These are phyloP conservation scores for Stramenopiles sp. DNA, from an alignment of 352 stramenopile genomes.

Conservation along the genomic window DNA sequence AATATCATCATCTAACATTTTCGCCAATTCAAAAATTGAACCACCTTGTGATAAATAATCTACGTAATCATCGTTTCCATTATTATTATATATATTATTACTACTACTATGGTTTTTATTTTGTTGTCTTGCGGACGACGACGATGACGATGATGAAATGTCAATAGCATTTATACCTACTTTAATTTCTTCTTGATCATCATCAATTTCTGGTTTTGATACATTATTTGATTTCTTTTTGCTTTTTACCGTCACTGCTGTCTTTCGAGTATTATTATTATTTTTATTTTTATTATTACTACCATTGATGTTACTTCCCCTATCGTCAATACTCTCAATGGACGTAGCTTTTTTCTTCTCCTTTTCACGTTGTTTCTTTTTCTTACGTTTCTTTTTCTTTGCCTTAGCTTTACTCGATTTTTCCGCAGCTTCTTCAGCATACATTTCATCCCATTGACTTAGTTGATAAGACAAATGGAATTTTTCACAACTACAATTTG, in stretches of 20 bases:
- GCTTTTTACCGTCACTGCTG: too few species aligned
- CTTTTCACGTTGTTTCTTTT: conserved; percentile 63
- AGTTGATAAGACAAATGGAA: conserved; percentile 94
- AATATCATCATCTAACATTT: neutral
- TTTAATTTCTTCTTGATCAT: neutral
- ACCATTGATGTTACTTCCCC: too few species aligned
- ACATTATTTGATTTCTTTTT: neutral
- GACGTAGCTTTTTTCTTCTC: conserved; percentile 32
- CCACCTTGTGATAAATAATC: neutral
- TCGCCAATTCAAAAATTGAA: neutral
- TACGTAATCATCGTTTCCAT: neutral
- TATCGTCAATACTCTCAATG: neutral
- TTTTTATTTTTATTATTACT: neutral
- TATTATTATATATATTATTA: neutral
- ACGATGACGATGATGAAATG: too few species aligned
- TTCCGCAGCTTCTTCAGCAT: conserved; percentile 11
- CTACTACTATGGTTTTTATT: neutral
- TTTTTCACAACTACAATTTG: conserved; percentile 82
- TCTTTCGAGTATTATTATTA: neutral
- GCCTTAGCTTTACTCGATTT: conserved; percentile 49
- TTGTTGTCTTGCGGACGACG: too few species aligned
- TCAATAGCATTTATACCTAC: neutral
- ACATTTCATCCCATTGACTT: conserved; percentile 50
- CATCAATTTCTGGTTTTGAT: neutral
- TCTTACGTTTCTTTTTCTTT: conserved; percentile 76